Percentiles rank a stretch among this genome's conserved stretches.
These are phyloP conservation scores for Yamadazyma sp. DNA, from an alignment of 1,139 yeast genomes.

Conservation along the genomic window DNA sequence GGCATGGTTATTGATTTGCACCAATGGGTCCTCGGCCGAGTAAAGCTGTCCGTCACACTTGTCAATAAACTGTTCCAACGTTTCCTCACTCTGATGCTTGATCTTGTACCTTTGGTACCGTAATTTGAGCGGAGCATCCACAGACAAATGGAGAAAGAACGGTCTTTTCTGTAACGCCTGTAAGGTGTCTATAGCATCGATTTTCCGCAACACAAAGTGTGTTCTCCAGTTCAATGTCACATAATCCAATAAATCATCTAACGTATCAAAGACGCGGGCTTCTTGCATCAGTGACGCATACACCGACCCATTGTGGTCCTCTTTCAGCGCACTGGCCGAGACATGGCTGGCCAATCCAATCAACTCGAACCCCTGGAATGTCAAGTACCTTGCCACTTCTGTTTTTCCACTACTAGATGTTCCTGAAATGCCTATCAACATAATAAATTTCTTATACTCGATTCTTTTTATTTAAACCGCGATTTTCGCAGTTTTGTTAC, in stretches of 20 bases:
- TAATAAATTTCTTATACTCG: conserved; percentile 17
- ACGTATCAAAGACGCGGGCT: conserved; percentile 24
- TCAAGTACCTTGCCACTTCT: conserved; percentile 60
- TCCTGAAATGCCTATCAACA: conserved; percentile 81
- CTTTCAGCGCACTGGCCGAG: conserved; percentile 9
- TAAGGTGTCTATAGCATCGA: conserved; percentile 44
- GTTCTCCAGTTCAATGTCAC: conserved; percentile 72
- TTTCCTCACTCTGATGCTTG: conserved; percentile 17
- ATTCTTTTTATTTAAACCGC: background rate
- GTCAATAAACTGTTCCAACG: conserved; percentile 44
- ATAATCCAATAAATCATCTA: conserved; percentile 54
- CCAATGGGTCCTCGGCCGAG: conserved; percentile 34
- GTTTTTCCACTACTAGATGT: conserved; percentile 68
- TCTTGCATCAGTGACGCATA: conserved; percentile 16
- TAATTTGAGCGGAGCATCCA: conserved; percentile 69
- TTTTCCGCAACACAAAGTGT: conserved; percentile 59
- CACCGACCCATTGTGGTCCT: conserved; percentile 3
- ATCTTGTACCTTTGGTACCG: conserved; percentile 50
- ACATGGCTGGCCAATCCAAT: conserved; percentile 11
- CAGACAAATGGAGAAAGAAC: conserved; percentile 75
- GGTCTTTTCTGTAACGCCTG: conserved; percentile 68
- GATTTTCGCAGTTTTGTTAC: conserved; percentile 1
- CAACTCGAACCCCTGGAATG: conserved; percentile 55
- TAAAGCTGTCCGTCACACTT: conserved; percentile 47
- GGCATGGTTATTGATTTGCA: conserved; percentile 57